These are phyloP conservation scores for Pterocarpus santalinus DNA, from an alignment of 306 rosid genomes.

Conservation along the genomic window DNA sequence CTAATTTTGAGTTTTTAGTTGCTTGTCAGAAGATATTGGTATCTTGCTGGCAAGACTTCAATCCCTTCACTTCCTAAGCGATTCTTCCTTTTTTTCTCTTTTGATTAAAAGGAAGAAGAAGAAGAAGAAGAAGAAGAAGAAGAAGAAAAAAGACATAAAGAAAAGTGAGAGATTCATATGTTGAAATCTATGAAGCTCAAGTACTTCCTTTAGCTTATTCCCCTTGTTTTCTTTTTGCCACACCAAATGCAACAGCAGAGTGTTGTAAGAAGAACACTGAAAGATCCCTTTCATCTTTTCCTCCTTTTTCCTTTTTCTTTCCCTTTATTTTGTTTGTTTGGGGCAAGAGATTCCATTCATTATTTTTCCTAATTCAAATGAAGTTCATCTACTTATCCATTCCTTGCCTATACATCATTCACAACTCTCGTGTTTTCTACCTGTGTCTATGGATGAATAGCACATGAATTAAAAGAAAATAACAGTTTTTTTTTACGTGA, in stretches of 20 bases:
- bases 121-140: too few relatives aligned
- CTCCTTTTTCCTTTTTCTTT: too few relatives aligned
- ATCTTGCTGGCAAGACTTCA: constrained; percentile 41
- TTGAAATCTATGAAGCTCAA: constrained; percentile 34
- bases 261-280: not conserved
- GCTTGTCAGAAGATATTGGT: constrained; percentile 59
- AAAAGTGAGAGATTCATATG: constrained; percentile 29
- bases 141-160: constrained; percentile 1
- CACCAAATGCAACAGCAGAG: constrained; percentile 24
- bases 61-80: constrained; percentile 42
- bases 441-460: too few relatives aligned
- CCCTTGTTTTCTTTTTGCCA: constrained; percentile 9
- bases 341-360: not conserved
- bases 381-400: not conserved
- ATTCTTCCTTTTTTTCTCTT: constrained; percentile 37
- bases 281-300: constrained; percentile 26
- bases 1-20: constrained; percentile 3
- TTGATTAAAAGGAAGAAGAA: not conserved
- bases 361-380: not conserved
- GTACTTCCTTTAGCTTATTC: not conserved
- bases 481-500: too few relatives aligned
- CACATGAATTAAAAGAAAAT: too few relatives aligned
- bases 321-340: constrained; percentile 1
- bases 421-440: constrained; percentile 2
- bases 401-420: not conserved